Conservation (phyloP, 2,329 filamentous ascomycete species). For the Pestalotiopsis sp. region DNA sequence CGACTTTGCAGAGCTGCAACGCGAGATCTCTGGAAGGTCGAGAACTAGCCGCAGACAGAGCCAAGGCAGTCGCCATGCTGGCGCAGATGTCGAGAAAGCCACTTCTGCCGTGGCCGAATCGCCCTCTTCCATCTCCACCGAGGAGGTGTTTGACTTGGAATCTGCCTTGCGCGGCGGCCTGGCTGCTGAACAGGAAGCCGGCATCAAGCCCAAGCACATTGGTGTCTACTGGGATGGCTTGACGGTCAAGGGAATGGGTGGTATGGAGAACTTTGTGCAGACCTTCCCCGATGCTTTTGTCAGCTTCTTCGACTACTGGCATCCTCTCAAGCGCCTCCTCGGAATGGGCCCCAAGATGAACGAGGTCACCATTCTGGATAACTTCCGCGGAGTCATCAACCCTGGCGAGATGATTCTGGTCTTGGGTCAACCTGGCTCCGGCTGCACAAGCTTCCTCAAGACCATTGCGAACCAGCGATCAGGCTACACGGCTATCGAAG, state of each 20-base stretch:
- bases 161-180: constrained; percentile 71
- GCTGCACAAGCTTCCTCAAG: constrained; percentile 72
- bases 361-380: constrained; percentile 74
- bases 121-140: constrained; percentile 45
- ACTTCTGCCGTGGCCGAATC: constrained; percentile 38
- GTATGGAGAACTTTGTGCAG: constrained; percentile 70
- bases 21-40: constrained; percentile 61
- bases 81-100: constrained; percentile 60
- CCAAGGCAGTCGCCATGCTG: constrained; percentile 21
- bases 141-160: constrained; percentile 75
- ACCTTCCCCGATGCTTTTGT: constrained; percentile 80
- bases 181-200: constrained; percentile 72
- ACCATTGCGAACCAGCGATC: constrained; percentile 67
- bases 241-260: constrained; percentile 75
- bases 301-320: constrained; percentile 75
- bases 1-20: constrained; percentile 70
- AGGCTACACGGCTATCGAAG: constrained; percentile 57
- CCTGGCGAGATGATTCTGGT: constrained; percentile 91
- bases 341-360: constrained; percentile 68
- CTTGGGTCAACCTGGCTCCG: constrained; percentile 74
- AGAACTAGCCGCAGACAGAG: constrained; percentile 48
- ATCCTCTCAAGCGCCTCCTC: constrained; percentile 64
- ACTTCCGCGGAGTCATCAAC: constrained; percentile 71
- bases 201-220: constrained; percentile 80
- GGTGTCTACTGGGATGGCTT: constrained; percentile 79